Conservation (phyloP, 345 rosid species). For the Rhizophora apiculata region DNA sequence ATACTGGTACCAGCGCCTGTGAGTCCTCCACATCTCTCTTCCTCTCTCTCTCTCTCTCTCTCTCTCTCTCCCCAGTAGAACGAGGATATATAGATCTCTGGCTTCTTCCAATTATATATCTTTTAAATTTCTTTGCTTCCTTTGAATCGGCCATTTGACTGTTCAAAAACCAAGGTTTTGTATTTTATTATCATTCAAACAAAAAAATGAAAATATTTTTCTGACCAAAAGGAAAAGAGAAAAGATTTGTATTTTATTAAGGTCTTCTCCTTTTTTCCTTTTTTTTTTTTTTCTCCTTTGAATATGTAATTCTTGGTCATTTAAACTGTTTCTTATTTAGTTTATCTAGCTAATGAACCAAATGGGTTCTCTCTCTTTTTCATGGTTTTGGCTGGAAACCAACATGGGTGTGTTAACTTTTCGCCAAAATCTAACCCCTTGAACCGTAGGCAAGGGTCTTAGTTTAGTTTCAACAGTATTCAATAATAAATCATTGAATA, state of each 20-base stretch:
- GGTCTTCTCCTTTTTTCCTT: too few species aligned
- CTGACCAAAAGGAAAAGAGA: too few species aligned
- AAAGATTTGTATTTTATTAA: too few species aligned
- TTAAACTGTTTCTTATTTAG: too few species aligned
- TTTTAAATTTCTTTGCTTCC: not conserved
- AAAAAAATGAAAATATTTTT: too few species aligned
- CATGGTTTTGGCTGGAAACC: too few species aligned
- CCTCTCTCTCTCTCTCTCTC: not conserved
- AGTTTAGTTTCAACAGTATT: not conserved
- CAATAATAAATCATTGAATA: not conserved
- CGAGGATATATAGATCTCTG: not conserved
- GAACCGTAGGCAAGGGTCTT: too few species aligned
- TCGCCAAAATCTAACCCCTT: conserved; percentile 2
- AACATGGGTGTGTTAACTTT: too few species aligned
- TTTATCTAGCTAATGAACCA: too few species aligned
- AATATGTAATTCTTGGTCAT: too few species aligned
- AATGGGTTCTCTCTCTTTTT: too few species aligned
- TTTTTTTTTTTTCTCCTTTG: too few species aligned
- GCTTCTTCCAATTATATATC: not conserved
- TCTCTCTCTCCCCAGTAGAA: not conserved
- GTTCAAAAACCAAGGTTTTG: not conserved
- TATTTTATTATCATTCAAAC: not conserved
- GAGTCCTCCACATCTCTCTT: not conserved
- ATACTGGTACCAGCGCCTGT: conserved; percentile 7
- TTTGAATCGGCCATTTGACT: not conserved